A percentile compares a stretch with the other conserved stretches of the same genome.
Evolutionary conservation across 1,284 basidiomycete genomes (phyloP).

Genomic region (Hemileia vastatrix): DNA sequence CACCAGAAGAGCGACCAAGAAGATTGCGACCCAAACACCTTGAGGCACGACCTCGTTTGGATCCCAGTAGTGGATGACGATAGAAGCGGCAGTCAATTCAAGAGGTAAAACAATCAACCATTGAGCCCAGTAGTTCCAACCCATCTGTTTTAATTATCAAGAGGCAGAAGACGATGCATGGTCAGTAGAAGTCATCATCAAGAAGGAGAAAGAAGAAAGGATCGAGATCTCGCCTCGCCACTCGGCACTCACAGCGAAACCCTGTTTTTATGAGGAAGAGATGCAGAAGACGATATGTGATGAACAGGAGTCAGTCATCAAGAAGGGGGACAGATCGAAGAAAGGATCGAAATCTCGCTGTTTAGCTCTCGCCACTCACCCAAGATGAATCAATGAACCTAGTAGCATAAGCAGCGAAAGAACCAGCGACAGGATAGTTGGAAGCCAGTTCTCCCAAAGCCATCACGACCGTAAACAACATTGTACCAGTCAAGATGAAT

Average conservation of each 20-base stretch:
- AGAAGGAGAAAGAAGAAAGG: no score
- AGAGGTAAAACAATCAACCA: constrained; percentile 46
- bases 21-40: constrained; percentile 31
- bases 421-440: constrained; percentile 23
- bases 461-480: constrained; percentile 11
- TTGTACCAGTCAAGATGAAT: constrained; percentile 31
- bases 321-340: no score
- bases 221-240: no score
- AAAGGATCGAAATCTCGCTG: no score
- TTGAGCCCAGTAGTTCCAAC: constrained; percentile 38
- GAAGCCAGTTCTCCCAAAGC: constrained; percentile 22
- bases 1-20: no score
- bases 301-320: no score
- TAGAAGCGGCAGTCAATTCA: constrained; percentile 23
- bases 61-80: constrained; percentile 24
- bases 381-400: constrained; percentile 18
- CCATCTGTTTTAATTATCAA: constrained; percentile 25
- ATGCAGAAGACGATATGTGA: no score
- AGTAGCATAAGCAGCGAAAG: constrained; percentile 5
- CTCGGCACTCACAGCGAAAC: no score
- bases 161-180: no score
- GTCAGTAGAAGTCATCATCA: no score
- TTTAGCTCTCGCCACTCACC: not conserved
- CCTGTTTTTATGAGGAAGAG: no score
- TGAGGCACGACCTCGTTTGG: constrained; percentile 45